A percentile compares a stretch with the other conserved stretches of the same genome.
These are phyloP conservation scores for Tricladium varicosporioides DNA, from an alignment of 2,329 filamentous ascomycete genomes.

Conservation along the genomic window DNA sequence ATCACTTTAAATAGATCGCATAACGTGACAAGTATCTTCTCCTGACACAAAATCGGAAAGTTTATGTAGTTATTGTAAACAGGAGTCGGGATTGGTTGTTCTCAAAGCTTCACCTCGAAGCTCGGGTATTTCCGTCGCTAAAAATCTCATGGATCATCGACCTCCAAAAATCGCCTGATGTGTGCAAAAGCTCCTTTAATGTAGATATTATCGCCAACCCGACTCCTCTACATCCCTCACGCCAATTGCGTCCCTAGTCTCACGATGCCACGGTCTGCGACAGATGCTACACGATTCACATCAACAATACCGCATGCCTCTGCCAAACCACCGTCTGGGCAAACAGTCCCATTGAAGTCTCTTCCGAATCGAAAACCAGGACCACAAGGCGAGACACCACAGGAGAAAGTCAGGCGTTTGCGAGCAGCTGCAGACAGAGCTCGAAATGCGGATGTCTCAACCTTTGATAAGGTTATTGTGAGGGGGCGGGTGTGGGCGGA, in stretches of 20 bases:
- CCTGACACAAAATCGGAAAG: background rate
- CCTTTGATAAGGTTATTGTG: conserved; percentile 32
- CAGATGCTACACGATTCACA: conserved; percentile 78
- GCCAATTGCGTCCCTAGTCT: background rate
- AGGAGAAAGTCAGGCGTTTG: conserved; percentile 35
- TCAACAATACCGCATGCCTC: conserved; percentile 68
- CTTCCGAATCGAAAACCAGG: conserved; percentile 17
- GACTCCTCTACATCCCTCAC: background rate
- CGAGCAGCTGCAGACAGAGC: conserved; percentile 35
- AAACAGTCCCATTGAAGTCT: conserved; percentile 20
- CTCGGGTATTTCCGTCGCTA: conserved; percentile 9
- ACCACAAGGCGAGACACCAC: conserved; percentile 35
- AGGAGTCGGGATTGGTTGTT: background rate
- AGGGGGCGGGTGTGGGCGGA: conserved; percentile 37
- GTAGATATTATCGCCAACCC: conserved; percentile 17
- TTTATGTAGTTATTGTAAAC: background rate
- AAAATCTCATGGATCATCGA: conserved; percentile 9
- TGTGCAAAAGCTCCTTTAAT: conserved; percentile 11
- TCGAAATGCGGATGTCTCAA: conserved; percentile 31
- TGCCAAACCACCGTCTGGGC: conserved; percentile 50
- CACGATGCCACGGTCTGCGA: conserved; percentile 62
- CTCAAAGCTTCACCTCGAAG: background rate
- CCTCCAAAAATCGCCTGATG: conserved; percentile 12
- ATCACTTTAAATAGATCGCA: too few species aligned
- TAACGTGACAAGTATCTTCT: too few species aligned